Evolutionary conservation across 768 basidiomycete species (phyloP).

Genomic region (Lentinula edodes): DNA sequence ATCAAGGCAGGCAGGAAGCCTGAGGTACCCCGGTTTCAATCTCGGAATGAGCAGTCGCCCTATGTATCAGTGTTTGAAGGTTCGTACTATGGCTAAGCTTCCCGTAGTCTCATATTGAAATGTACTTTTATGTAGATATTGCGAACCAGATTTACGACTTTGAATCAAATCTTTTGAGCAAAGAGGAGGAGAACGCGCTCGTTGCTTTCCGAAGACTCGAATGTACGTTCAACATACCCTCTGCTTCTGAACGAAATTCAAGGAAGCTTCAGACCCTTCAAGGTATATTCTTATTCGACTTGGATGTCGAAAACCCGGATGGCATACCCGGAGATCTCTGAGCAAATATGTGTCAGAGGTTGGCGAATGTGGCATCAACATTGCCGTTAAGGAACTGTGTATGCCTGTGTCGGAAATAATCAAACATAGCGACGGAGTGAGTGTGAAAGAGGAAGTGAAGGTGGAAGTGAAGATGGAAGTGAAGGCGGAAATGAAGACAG

Average conservation of each 20-base stretch:
- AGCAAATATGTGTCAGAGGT: background rate
- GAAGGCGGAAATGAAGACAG: background rate
- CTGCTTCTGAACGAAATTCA: background rate
- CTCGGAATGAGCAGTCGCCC: background rate
- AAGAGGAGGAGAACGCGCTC: background rate
- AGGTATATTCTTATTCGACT: conserved; percentile 5
- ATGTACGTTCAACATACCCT: background rate
- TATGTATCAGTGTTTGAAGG: conserved; percentile 6
- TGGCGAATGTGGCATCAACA: background rate
- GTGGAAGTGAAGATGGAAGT: background rate
- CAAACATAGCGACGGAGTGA: background rate
- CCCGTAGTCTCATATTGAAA: background rate
- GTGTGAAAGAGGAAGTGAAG: background rate
- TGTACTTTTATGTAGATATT: background rate
- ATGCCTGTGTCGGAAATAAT: background rate
- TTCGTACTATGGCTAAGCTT: background rate
- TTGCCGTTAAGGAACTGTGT: background rate
- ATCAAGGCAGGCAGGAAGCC: background rate
- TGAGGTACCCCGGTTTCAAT: background rate
- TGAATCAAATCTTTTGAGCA: background rate
- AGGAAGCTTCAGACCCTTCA: background rate
- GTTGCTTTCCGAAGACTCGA: background rate
- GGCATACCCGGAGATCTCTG: background rate
- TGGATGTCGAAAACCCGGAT: conserved; percentile 1
- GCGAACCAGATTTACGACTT: background rate